phyloP scores from a whole-genome alignment of 257 asterid species.

The Parsonsia alboflavescens region DNA sequence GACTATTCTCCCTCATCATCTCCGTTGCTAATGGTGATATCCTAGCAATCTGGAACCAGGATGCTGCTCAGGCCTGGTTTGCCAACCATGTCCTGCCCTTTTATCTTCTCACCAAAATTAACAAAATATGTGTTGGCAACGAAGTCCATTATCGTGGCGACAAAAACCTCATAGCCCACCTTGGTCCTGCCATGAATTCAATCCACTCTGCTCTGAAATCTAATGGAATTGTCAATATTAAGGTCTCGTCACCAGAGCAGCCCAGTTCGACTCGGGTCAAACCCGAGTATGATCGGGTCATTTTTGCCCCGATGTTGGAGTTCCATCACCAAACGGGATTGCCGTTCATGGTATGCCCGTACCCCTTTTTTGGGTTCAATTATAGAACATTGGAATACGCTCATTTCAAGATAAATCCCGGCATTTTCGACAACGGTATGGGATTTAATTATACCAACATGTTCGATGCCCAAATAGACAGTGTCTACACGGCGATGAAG shows the following conservation, averaged over 20 bases:
- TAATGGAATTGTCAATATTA: conserved; percentile 24
- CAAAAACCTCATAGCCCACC: conserved; percentile 22
- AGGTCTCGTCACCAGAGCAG: conserved; percentile 37
- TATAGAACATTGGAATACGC: conserved; percentile 25
- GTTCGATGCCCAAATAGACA: conserved; percentile 43
- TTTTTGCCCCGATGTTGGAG: conserved; percentile 33
- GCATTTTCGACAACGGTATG: conserved; percentile 29
- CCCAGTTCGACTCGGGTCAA: conserved; percentile 37
- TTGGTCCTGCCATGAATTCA: conserved; percentile 41
- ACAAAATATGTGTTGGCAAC: conserved; percentile 29
- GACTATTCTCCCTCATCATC: conserved; percentile 39
- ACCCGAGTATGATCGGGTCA: conserved; percentile 30
- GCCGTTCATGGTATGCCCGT: conserved; percentile 47
- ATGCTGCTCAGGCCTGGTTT: conserved; percentile 29
- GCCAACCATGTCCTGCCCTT: conserved; percentile 23
- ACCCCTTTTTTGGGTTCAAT: conserved; percentile 37
- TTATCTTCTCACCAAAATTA: conserved; percentile 26
- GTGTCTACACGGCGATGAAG: conserved; percentile 44
- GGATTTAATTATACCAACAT: conserved; percentile 38
- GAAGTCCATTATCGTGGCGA: conserved; percentile 25
- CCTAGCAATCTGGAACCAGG: conserved; percentile 14
- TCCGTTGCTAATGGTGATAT: conserved; percentile 28
- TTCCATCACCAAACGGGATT: conserved; percentile 35
- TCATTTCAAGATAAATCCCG: conserved; percentile 37
- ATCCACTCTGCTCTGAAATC: conserved; percentile 32